Base-by-base conservation (phyloP, 331 rosid species). In the Quercus tomentella region DNA sequence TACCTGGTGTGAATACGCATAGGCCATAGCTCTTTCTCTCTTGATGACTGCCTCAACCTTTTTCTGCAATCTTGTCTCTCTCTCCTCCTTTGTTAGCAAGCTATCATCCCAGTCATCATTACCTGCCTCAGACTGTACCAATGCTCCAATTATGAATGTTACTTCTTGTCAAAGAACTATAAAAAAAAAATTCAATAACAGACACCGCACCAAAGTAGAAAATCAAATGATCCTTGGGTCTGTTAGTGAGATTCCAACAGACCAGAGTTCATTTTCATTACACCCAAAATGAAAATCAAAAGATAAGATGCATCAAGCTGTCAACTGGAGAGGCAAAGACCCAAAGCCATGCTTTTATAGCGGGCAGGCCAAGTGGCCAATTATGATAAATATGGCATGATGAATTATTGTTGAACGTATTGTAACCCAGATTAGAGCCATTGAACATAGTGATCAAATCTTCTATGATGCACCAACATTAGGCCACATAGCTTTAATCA, bases 11-110 rank as follows among this genome's bases (percentile, higher is more conserved):
- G 99, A 95, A 83, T 91, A 91, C 56, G 99, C 94, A 77, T 91
- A 96, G 74, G 99, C 98, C 99, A 91, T 96, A 62, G 94, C 90
- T 81, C 97, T 89, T 43, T 96, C 99, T 84, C 99, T 91, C 84
- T 93, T 96, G 86, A 96, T 80, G 61, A 93, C 81, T 28, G 99
- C 99, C 76, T 93, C 97, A 1, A 92, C 94, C 86, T 90, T 96
- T 82, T 85, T 93, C 82, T 96, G 99, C 92, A 90, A 43, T 79
- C 97, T 90, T 51, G 84, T 90, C 74, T 96, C 99, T 61, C 85
- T 81, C 89, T 96, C 94, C 84, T 96, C 99, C 87, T 92, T 96
- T 52, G 94, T 93, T 78, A 96, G 82, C 83, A 90, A 77, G 85
- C 98, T 96, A 83, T 89, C 97, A 79, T 96, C 98, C 99, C 99